These are phyloP conservation scores for Ascocoryne sarcoides DNA, from an alignment of 2,329 filamentous ascomycete species.

Conservation along the genomic window DNA sequence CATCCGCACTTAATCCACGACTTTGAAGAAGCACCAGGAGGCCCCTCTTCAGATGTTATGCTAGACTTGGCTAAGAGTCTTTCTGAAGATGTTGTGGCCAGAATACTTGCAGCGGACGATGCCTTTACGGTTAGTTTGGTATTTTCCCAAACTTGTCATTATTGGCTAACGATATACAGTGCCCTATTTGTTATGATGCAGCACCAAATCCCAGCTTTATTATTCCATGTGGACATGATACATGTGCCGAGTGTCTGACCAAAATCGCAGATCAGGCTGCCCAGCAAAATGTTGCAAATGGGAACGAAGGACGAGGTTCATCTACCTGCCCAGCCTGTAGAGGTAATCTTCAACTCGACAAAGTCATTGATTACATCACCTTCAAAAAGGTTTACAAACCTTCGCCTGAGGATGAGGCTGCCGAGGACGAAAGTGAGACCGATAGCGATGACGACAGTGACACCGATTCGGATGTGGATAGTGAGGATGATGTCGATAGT, in stretches of 20 bases:
- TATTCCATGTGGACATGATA: constrained; percentile 74
- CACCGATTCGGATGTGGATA: constrained; percentile 31
- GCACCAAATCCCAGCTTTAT: constrained; percentile 69
- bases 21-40: constrained; percentile 37
- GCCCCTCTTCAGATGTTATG: constrained; percentile 30
- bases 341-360: constrained; percentile 53
- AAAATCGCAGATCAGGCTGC: constrained; percentile 55
- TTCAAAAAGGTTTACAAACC: constrained; percentile 69
- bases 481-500: constrained; percentile 30
- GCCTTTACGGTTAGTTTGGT: constrained; percentile 40
- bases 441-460: constrained; percentile 20
- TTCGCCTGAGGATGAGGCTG: constrained; percentile 30
- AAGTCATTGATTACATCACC: constrained; percentile 62
- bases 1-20: constrained; percentile 66
- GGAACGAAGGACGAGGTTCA: constrained; percentile 39
- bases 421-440: constrained; percentile 20
- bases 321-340: constrained; percentile 67
- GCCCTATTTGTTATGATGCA: constrained; percentile 73
- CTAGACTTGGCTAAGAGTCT: constrained; percentile 55
- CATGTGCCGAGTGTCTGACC: constrained; percentile 68
- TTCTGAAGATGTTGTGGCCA: constrained; percentile 49
- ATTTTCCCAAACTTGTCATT: too few species aligned
- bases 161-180: constrained; percentile 41
- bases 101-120: constrained; percentile 41
- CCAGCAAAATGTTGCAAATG: constrained; percentile 46